Base-by-base conservation (phyloP, 352 stramenopile species). In the Blastocystis sp. region DNA sequence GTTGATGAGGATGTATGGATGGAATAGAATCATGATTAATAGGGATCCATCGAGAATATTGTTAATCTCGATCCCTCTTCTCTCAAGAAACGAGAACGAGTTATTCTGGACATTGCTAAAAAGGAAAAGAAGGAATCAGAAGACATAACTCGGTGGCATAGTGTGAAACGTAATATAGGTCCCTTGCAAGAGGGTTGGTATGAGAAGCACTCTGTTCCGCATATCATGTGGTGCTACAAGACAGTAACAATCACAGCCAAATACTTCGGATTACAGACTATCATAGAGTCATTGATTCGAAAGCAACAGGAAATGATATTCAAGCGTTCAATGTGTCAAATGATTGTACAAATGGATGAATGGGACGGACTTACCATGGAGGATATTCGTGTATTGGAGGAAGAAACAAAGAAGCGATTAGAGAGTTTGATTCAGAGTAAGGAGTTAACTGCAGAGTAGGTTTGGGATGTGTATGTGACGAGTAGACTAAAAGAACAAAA, bases 61-160 rank as follows among this genome's bases (percentile, higher is more conserved):
- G 24, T 87, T 5, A 53, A 53, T 27, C 37, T 87, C 6, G n/a
- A 76, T 56, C 30, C 75, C 0, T 4, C 24, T 37, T 33, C 22
- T n/a, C 59, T 87, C 7, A 87, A 87, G 44, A 76, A 87, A 27
- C 56, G 75, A 69, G 75, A 87, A 3, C 56, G 56, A 70, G 33
- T 87, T 22, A 73, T 73, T 75, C 64, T 87, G 24, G 75, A 87
- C 37, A 87, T 87, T 75, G 75, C 75, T 6, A 87, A 87, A 19
- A 48, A 73, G 17, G 35, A 75, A 24, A 73, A 73, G 40, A 44
- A 69, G 6, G 64, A 76, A 76, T 51, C 42, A 0, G 59, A 87
- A 53, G 75, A 87, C 33, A 33, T 87, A 27, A 87, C 59, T 57
- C 24, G 51, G 24, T 87, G 59, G 56, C 75, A 87, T 1, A 87